phyloP scores from a whole-genome alignment of 495 filamentous ascomycete genomes.

The Clavariopsis aquatica region DNA sequence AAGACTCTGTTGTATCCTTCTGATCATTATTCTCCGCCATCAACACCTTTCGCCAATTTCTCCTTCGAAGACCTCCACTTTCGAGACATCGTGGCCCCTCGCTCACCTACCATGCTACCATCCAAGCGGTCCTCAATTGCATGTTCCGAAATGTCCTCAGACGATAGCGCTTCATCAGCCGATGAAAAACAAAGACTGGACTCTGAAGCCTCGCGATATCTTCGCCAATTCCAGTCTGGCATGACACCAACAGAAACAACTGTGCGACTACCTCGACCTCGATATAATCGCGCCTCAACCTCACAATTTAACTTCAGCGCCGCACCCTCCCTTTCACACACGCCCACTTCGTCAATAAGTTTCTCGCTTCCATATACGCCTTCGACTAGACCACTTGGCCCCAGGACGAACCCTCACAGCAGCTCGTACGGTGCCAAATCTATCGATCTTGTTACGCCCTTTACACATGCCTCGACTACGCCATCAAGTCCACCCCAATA shows the following conservation, averaged over 20 bases:
- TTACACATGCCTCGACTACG: slow-evolving; percentile 20
- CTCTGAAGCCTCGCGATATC: slow-evolving; percentile 40
- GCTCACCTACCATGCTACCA: slow-evolving; percentile 43
- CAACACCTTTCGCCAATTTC: slow-evolving; percentile 34
- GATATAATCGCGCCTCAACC: slow-evolving; percentile 34
- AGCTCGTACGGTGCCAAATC: slow-evolving; percentile 36
- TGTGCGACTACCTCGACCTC: slow-evolving; percentile 27
- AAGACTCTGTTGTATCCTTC: slow-evolving; percentile 28
- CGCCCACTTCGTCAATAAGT: slow-evolving; percentile 43
- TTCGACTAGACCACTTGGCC: slow-evolving; percentile 38
- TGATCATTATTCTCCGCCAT: slow-evolving; percentile 39
- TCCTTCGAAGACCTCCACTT: slow-evolving; percentile 43
- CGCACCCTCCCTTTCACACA: slow-evolving; percentile 43
- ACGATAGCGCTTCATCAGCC: slow-evolving; percentile 29
- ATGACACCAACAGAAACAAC: slow-evolving; percentile 13
- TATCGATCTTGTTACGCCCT: slow-evolving; percentile 44
- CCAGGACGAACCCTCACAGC: slow-evolving; percentile 41
- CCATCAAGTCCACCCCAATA: slow-evolving; percentile 28
- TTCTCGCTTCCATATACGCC: slow-evolving; percentile 37
- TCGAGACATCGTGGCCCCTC: slow-evolving; percentile 48
- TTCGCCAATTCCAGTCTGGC: slow-evolving; percentile 40
- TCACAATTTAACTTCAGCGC: slow-evolving; percentile 31
- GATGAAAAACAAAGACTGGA: slow-evolving; percentile 25
- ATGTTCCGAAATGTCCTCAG: slow-evolving; percentile 40
- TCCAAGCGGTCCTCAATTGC: slow-evolving; percentile 34